Base-by-base conservation (phyloP, 129 eudicot genomes). In the Artemisia annua region DNA sequence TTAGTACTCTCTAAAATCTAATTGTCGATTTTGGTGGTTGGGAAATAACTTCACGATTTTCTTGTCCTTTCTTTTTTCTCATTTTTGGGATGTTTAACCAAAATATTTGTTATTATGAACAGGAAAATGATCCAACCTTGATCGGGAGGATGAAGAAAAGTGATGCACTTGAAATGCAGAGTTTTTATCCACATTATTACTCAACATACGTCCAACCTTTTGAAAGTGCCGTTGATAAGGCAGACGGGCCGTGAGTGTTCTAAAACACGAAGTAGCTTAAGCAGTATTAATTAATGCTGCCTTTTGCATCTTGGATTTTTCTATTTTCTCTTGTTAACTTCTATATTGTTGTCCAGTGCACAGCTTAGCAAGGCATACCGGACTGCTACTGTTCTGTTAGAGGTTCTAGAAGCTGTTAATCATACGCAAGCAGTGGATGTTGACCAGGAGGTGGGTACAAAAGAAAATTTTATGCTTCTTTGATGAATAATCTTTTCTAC, bases 141-240 rank as follows among this genome's bases (percentile, higher is more conserved):
- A 91, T 88, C 76, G 99, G 97, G 75, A 86, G 99, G 81, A 94
- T 83, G 48, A 91, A 90, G 69, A 85, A 88, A 84, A 95, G 96
- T 57, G 99, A 95, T 70, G 99, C 99, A 4, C 87, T 96, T 50
- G 99, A 95, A 81, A 95, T 95, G 99, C 99, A 88, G 84, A 95
- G 96, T 81, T 95, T 90, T 88, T 95, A 95, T 76, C 91, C 90
- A 78, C 99, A 90, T 82, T 95, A 95, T 75, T 95, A 95, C 84
- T 85, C 88, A 65, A 90, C 86, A 70, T 95, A 90, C 78, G 91
- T 90, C 73, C 96, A 88, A 77, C 97, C 99, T 73, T 85, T 95
- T 81, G 97, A 95, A 82, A 91, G 86, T 95, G 99, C 95, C 61
- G 99, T 96, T 73, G 97, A 91, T 54, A 94, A 90, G 84, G 96